Base-by-base conservation (phyloP, 768 basidiomycete genomes). In the Rhodosporidiobolus sp. region DNA sequence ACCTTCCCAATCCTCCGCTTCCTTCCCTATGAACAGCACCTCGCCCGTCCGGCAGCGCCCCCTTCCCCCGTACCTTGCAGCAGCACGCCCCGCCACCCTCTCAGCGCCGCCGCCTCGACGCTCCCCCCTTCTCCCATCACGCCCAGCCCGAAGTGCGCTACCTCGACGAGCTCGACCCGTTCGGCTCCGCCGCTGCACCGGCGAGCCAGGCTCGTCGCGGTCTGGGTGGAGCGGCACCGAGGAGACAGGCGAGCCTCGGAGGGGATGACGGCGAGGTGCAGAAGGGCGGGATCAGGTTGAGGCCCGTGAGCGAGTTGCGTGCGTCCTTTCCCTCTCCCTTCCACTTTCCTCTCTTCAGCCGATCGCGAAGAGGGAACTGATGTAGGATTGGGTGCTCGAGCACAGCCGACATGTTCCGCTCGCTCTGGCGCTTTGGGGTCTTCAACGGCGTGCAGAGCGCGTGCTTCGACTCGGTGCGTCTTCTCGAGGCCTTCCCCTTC, bases 381-480 rank as follows among this genome's bases (percentile, higher is more conserved):
- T 20, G 63, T n/a, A 53, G 30, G 11, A 24, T 26, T 32, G 30
- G 10, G 35, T 32, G 8, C 17, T 22, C 28, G 4, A 19, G 20
- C 24, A 35, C 69, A 95, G 94, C 92, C 62, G 90, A 93, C 78
- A 84, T 88, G 24, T 93, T 89, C 80, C 87, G 90, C 24, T 83
- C 85, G 0, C 82, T 92, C 3, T 96, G 94, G 86, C 90, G 90
- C 78, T 96, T 94, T 75, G 88, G 88, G 0, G 86, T 89, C 6
- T 97, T 97, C 84, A 98, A 98, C 79, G 88, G 89, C 6, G 87
- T 97, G 30, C 95, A 99, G 77, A 92, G 90, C 22, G 84, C 84
- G 38, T 93, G 91, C 79, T 91, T 90, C 74, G 86, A 90, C 59
- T 84, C 85, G 74, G 93, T 92, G 78, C 68, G 87, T 10, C 57